phyloP scores from a whole-genome alignment of 2,329 filamentous ascomycete genomes.

The Talaromyces sp. region DNA sequence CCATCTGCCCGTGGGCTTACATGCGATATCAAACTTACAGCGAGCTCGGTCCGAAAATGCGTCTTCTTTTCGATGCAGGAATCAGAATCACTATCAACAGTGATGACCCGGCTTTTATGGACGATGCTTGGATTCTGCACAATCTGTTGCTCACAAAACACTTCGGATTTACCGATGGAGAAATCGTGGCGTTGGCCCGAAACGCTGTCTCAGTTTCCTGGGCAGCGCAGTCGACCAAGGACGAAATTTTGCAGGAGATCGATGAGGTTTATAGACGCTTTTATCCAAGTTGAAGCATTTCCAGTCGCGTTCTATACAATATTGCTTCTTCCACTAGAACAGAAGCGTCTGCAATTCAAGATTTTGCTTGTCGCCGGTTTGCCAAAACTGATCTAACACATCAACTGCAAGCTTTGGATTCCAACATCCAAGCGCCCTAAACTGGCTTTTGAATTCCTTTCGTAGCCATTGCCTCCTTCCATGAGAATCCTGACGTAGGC shows the following conservation, averaged over 20 bases:
- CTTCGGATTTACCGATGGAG: neutral
- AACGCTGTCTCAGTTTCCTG: neutral
- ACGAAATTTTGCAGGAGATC: neutral
- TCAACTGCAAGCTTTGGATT: constrained; percentile 2
- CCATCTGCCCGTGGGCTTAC: constrained; percentile 1
- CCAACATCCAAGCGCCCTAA: neutral
- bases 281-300: neutral
- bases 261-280: neutral
- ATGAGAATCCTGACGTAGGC: neutral
- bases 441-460: neutral
- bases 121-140: constrained; percentile 5
- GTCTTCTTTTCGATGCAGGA: neutral
- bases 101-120: constrained; percentile 4
- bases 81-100: neutral
- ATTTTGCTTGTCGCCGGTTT: neutral
- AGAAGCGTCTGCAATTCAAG: neutral
- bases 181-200: neutral
- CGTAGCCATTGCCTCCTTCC: neutral
- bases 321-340: neutral
- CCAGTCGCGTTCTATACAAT: neutral
- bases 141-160: constrained; percentile 4
- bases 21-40: constrained; percentile 5
- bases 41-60: constrained; percentile 2
- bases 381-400: neutral
- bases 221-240: neutral